Percentiles rank a stretch among this genome's conserved stretches.
phyloP scores from a whole-genome alignment of 1,284 basidiomycete genomes.

The Ustilago loliicola region DNA sequence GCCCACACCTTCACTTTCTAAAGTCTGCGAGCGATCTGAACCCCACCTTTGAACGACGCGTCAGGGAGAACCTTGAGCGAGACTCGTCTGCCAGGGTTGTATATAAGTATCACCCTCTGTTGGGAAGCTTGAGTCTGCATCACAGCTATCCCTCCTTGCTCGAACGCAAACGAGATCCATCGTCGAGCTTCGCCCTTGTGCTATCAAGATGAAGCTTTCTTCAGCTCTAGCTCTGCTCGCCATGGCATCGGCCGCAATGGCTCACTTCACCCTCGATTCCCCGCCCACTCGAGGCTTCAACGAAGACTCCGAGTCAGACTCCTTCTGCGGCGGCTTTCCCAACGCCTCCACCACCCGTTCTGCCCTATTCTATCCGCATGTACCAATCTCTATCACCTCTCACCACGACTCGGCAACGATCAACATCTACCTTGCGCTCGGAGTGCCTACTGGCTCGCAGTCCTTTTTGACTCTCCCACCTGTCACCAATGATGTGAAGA shows the following conservation, averaged over 20 bases:
- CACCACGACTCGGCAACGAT: slow-evolving; percentile 48
- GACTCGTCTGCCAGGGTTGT: not conserved
- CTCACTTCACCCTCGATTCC: slow-evolving; percentile 48
- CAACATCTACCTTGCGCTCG: slow-evolving; percentile 52
- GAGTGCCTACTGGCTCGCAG: slow-evolving; percentile 17
- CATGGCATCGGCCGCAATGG: slow-evolving; percentile 17
- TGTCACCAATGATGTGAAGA: slow-evolving; percentile 24
- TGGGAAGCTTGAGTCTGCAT: not conserved
- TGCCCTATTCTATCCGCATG: slow-evolving; percentile 43
- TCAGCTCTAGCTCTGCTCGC: slow-evolving; percentile 8
- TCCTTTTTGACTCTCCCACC: slow-evolving; percentile 26
- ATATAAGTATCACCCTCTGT: not conserved
- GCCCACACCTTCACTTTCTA: not conserved
- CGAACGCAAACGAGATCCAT: not conserved
- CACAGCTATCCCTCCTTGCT: not conserved
- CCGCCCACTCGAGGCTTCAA: slow-evolving; percentile 43
- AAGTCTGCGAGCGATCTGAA: not conserved
- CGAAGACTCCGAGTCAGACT: slow-evolving; percentile 44
- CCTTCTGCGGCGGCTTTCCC: slow-evolving; percentile 53
- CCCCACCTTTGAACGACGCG: not conserved
- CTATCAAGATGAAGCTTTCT: slow-evolving; percentile 16
- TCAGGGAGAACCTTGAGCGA: not conserved
- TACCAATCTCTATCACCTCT: slow-evolving; percentile 41
- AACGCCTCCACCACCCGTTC: slow-evolving; percentile 28
- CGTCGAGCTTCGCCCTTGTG: not conserved